Evolutionary conservation across 495 filamentous ascomycete species (phyloP).

Genomic region (Penicillium parvum): DNA sequence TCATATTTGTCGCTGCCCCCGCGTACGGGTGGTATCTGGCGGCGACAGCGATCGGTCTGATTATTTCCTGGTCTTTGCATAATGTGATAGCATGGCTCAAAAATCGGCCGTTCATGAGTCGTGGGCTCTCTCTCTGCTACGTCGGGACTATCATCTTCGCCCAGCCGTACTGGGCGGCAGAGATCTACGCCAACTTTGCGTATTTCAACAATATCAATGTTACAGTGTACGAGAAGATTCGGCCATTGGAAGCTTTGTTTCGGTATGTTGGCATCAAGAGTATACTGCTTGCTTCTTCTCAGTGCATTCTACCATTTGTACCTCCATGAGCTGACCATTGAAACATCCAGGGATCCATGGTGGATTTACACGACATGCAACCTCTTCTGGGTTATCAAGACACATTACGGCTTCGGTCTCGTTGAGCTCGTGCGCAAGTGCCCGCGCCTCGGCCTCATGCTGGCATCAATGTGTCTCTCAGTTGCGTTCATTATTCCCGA

Average conservation of each 20-base stretch:
- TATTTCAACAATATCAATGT: conserved; percentile 31
- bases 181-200: conserved; percentile 32
- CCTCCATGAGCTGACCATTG: not conserved
- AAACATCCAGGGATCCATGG: conserved; percentile 40
- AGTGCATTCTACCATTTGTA: not conserved
- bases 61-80: conserved; percentile 28
- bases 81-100: conserved; percentile 36
- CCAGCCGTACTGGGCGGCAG: conserved; percentile 29
- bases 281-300: no score
- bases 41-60: conserved; percentile 24
- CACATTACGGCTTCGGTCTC: conserved; percentile 36
- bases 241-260: conserved; percentile 43
- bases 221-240: conserved; percentile 34
- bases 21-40: conserved; percentile 32
- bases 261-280: no score
- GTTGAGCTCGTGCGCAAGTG: conserved; percentile 36
- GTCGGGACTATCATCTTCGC: conserved; percentile 21
- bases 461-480: conserved; percentile 1
- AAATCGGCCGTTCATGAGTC: conserved; percentile 25
- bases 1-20: conserved; percentile 21
- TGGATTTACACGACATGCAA: conserved; percentile 43
- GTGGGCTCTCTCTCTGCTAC: conserved; percentile 17
- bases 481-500: not conserved
- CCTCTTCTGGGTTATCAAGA: conserved; percentile 42
- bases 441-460: conserved; percentile 46